Evolutionary conservation across 106 monocot species (phyloP), one percentile per base, ranked within the genome.

Genomic region (Posidonia australis): DNA sequence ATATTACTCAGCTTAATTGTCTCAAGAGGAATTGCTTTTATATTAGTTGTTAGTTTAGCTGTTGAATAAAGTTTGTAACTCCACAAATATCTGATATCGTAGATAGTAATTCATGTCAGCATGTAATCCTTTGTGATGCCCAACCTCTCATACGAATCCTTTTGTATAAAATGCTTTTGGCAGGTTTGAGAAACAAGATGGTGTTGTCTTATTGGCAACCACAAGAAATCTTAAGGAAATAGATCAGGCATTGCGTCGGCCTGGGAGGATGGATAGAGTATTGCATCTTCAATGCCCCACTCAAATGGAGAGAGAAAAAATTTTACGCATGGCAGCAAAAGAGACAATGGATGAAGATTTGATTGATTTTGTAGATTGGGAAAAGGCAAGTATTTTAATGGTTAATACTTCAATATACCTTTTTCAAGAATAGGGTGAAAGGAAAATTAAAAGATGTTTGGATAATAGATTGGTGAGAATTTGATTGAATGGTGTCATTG

Each of bases 101-200:
- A n/a, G n/a, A n/a, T n/a, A n/a, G n/a, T n/a, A n/a, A n/a, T n/a
- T 24, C 19, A 18, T 60, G 48, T 18, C 30, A 60, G 29, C 60
- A 60, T 16, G 26, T 17, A 49, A 16, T 49, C 48, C 36, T 45
- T 10, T 10, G 14, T 49, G 36, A 36, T 36, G 36, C 36, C 36
- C 7, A 7, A 36, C 36, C 36, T 36, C n/a, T 49, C 14, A 17
- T 9, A 17, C 14, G n/a, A 16, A 49, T 9, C 14, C 5, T 16
- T 18, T 11, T 19, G 0, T 45, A 13, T 10, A 9, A 58, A 51
- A 25, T 60, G 27, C 25, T 36, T 56, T 43, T 79, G 23, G 11
- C 83, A 90, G 90, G 57, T 90, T 90, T 74, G 90, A 90, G 69
- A 90, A 90, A 21, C 90, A 90, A 67, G 86, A 83, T 72, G 90